Percentiles rank a stretch among this genome's conserved stretches.
Evolutionary conservation across 1,139 yeast species (phyloP).

Genomic region (Diutina scorzettiae): DNA sequence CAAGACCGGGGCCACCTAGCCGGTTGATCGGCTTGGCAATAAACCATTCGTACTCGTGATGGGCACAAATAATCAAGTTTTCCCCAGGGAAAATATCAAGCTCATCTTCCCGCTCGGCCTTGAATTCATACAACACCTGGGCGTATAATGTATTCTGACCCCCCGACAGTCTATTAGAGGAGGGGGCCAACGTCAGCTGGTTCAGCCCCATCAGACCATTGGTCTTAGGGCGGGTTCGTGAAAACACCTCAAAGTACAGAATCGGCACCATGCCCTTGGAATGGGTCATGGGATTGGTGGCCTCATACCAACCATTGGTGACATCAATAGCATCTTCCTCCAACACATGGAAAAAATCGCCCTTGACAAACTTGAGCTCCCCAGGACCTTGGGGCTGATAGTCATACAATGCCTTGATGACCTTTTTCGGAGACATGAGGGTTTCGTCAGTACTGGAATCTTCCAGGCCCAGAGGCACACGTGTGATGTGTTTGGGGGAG

Average conservation of each 20-base stretch:
- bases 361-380: conserved; percentile 65
- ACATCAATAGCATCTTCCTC: conserved; percentile 16
- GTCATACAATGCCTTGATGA: conserved; percentile 71
- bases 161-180: conserved; percentile 1
- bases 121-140: conserved; percentile 59
- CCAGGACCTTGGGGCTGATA: conserved; percentile 75
- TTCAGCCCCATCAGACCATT: conserved; percentile 2
- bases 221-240: conserved; percentile 32
- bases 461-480: conserved; percentile 5
- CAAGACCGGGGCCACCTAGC: conserved; percentile 93
- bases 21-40: conserved; percentile 94
- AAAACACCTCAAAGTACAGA: conserved; percentile 69
- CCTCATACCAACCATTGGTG: conserved; percentile 70
- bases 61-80: conserved; percentile 85
- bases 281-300: conserved; percentile 74
- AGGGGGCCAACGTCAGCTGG: background rate
- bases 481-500: conserved; percentile 1
- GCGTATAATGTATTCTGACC: conserved; percentile 30
- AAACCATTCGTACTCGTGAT: conserved; percentile 93
- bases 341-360: conserved; percentile 81
- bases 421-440: conserved; percentile 56
- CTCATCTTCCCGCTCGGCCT: conserved; percentile 85
- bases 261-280: conserved; percentile 81
- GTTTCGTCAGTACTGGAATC: conserved; percentile 11
- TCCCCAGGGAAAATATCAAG: conserved; percentile 78